These are phyloP conservation scores for Megacollybia marginata DNA, from an alignment of 768 basidiomycete genomes.

Conservation along the genomic window DNA sequence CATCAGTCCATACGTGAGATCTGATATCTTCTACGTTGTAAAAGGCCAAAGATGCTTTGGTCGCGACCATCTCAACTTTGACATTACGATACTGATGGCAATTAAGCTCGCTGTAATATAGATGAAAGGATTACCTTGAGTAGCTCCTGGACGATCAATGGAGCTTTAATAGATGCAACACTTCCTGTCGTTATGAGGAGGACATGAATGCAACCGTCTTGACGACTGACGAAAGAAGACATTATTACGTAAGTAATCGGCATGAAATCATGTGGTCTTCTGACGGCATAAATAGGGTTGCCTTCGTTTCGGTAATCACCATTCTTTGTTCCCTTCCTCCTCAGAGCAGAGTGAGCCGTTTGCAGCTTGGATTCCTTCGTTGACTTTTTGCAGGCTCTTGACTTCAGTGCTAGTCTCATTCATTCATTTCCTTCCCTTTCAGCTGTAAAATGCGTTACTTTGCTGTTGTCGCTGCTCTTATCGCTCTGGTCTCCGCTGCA, in stretches of 20 bases:
- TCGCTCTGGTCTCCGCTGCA: slow-evolving; percentile 17
- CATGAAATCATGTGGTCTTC: too few relatives aligned
- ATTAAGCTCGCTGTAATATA: neutral
- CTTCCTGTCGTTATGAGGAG: slow-evolving; percentile 89
- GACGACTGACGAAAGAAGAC: too few relatives aligned
- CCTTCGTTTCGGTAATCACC: slow-evolving; percentile 6
- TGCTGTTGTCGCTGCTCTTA: slow-evolving; percentile 16
- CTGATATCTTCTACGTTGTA: slow-evolving; percentile 56
- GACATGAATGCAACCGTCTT: slow-evolving; percentile 48
- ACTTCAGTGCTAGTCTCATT: slow-evolving; percentile 10
- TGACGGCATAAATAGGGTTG: too few relatives aligned
- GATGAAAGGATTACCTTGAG: slow-evolving; percentile 41
- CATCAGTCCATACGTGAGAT: slow-evolving; percentile 77
- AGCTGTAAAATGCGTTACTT: slow-evolving; percentile 10
- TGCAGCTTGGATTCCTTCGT: slow-evolving; percentile 6
- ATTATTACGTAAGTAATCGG: too few relatives aligned
- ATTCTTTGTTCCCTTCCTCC: slow-evolving; percentile 7
- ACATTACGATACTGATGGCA: slow-evolving; percentile 59
- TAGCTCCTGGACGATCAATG: slow-evolving; percentile 78
- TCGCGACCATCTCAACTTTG: slow-evolving; percentile 77
- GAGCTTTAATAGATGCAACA: slow-evolving; percentile 91
- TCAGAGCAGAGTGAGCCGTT: slow-evolving; percentile 24
- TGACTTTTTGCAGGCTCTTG: slow-evolving; percentile 13
- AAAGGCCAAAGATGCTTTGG: slow-evolving; percentile 72
- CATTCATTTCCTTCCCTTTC: slow-evolving; percentile 6